Evolutionary conservation across 2,329 filamentous ascomycete species (phyloP), one percentile per base, ranked within the genome.

Genomic region (Apiospora kogelbergensis): DNA sequence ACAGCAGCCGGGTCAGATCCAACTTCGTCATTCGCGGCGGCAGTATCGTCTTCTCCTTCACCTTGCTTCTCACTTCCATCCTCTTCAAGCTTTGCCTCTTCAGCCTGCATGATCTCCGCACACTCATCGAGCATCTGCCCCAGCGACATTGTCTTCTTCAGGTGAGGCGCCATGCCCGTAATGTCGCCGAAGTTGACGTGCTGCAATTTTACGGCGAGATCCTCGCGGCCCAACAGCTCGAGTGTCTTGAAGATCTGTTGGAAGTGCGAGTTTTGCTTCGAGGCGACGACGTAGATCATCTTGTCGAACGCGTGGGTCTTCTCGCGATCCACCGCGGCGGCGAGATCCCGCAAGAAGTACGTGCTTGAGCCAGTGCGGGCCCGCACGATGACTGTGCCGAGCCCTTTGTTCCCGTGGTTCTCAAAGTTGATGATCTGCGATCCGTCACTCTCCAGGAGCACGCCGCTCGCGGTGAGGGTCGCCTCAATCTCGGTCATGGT

Each of bases 321-420:
- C 68, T 85, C 83, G 76, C 90, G 87, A 79, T 92, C 89, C 24
- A 88, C 77, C 40, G 88, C 89, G 6, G 89, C 89, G 15, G 88
- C 91, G 53, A 93, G 88, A 76, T 93, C 91, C 73, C 91, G 86
- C 37, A 91, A 90, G 44, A 93, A 83, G 78, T 93, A 93, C 1
- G 90, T 84, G 13, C 88, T 88, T 1, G 89, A 91, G 44, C 91
- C 91, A 70, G 75, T 77, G 10, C 90, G 88, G 76, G 89, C 89
- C 72, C 91, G 84, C 63, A 93, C 83, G 44, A 93, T 85, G 0
- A 89, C 89, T 72, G 89, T 89, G 22, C 90, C 91, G 1, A 93
- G 84, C 65, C 90, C 91, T 77, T 90, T 92, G 2, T 85, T 84
- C 7, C 86, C 84, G 75, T 93, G 88, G 76, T 93, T 92, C 42